Evolutionary conservation across 2,329 filamentous ascomycete genomes (phyloP).

Genomic region (Neocatenulostroma microsporum): DNA sequence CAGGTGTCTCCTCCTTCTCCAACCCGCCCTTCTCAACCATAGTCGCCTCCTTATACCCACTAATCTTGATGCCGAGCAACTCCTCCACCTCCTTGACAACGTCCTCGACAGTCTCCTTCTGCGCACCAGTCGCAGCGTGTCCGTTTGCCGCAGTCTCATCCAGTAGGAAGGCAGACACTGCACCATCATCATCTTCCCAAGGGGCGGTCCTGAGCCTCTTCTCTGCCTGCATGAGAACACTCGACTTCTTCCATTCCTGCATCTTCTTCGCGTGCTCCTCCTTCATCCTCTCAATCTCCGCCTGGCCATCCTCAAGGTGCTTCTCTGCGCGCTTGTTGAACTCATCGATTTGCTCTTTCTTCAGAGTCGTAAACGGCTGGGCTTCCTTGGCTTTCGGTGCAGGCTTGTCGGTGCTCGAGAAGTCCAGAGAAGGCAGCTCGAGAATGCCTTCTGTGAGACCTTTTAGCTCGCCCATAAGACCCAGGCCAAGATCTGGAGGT

Average conservation of each 20-base stretch:
- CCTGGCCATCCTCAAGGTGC: constrained; percentile 63
- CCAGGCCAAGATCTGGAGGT: constrained; percentile 78
- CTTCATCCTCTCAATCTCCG: constrained; percentile 79
- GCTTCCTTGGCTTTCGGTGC: constrained; percentile 34
- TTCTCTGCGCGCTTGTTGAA: constrained; percentile 72
- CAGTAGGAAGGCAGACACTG: constrained; percentile 33
- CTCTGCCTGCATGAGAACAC: constrained; percentile 65
- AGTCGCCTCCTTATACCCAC: constrained; percentile 33
- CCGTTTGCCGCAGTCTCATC: constrained; percentile 41
- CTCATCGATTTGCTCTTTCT: constrained; percentile 68
- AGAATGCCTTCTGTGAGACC: constrained; percentile 79
- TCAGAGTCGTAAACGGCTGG: constrained; percentile 56
- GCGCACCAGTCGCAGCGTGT: constrained; percentile 24
- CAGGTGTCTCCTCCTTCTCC: constrained; percentile 24
- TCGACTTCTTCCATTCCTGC: constrained; percentile 64
- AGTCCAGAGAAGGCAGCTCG: constrained; percentile 45
- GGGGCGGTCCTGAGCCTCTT: constrained; percentile 62
- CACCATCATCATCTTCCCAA: constrained; percentile 36
- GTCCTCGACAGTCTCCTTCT: constrained; percentile 56
- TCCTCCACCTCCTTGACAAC: constrained; percentile 69
- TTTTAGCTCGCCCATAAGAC: constrained; percentile 67
- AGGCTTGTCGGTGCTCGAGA: constrained; percentile 5
- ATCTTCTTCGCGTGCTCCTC: constrained; percentile 68
- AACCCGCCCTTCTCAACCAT: constrained; percentile 30
- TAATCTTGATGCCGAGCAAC: constrained; percentile 55